Percentiles rank a stretch among this genome's conserved stretches.
Conservation (phyloP, 352 stramenopile species). For the Globisporangium alternatum region DNA sequence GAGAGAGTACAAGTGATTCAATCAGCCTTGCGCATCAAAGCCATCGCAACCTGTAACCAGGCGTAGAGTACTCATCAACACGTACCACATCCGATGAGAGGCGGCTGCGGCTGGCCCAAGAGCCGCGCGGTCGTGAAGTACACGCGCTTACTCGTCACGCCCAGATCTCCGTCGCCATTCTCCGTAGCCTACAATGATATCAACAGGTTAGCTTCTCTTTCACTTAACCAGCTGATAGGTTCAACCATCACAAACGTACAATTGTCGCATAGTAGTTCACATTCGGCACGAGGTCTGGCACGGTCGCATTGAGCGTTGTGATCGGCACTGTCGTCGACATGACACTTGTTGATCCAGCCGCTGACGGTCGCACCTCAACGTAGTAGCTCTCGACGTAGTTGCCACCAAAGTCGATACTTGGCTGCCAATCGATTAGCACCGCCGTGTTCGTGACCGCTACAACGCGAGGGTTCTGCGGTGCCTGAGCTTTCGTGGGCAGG, state of each 20-base stretch:
- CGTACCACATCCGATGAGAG: conserved; percentile 52
- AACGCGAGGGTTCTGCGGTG: conserved; percentile 27
- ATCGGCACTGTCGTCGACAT: conserved; percentile 16
- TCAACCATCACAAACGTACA: conserved; percentile 25
- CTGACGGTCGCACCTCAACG: conserved; percentile 21
- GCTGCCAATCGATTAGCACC: conserved; percentile 33
- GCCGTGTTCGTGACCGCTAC: conserved; percentile 9
- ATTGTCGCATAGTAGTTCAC: conserved; percentile 43
- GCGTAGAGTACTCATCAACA: neutral
- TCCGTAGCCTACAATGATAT: conserved; percentile 24
- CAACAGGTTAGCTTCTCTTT: neutral
- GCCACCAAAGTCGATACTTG: conserved; percentile 44
- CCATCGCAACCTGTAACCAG: neutral
- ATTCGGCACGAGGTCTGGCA: conserved; percentile 22
- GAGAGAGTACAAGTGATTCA: neutral
- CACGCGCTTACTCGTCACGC: conserved; percentile 31
- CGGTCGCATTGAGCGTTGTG: conserved; percentile 19
- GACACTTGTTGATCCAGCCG: neutral
- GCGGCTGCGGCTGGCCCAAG: conserved; percentile 36
- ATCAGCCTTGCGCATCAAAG: neutral
- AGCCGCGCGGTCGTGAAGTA: conserved; percentile 38
- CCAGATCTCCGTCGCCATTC: conserved; percentile 24
- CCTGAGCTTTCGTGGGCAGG: conserved; percentile 25
- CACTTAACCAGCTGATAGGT: neutral
- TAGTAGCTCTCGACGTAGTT: conserved; percentile 37